Evolutionary conservation across 352 stramenopile species (phyloP).

Genomic region (Pythium myriotylum): DNA sequence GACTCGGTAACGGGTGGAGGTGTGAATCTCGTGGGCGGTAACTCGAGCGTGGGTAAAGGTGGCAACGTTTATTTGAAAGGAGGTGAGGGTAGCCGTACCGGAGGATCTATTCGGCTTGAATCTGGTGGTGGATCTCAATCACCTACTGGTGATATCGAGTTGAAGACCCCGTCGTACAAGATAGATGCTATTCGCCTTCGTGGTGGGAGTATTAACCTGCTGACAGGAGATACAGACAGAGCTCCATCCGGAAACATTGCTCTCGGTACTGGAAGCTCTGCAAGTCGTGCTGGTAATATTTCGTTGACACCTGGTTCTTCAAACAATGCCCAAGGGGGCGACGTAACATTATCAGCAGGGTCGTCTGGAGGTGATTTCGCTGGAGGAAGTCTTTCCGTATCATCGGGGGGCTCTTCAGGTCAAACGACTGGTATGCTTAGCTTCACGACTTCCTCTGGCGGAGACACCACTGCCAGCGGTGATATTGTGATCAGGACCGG

Average conservation of each 20-base stretch:
- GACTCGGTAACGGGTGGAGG: conserved; percentile 74
- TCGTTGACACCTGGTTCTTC: conserved; percentile 46
- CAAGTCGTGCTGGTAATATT: conserved; percentile 42
- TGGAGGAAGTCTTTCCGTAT: conserved; percentile 25
- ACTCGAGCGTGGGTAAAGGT: conserved; percentile 61
- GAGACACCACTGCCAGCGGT: conserved; percentile 36
- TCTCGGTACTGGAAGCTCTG: conserved; percentile 43
- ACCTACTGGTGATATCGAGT: conserved; percentile 49
- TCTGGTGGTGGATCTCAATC: conserved; percentile 45
- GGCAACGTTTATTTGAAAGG: conserved; percentile 54
- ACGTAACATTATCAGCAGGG: conserved; percentile 41
- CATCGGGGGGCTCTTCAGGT: not conserved
- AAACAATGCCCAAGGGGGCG: conserved; percentile 44
- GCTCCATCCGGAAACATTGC: conserved; percentile 42
- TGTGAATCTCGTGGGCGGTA: conserved; percentile 68
- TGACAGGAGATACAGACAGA: conserved; percentile 30
- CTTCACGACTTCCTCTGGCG: not conserved
- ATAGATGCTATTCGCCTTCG: conserved; percentile 32
- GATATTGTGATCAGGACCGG: conserved; percentile 54
- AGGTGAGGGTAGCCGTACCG: conserved; percentile 46
- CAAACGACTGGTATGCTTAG: conserved; percentile 5
- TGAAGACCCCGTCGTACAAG: not conserved
- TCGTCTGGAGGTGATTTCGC: conserved; percentile 27
- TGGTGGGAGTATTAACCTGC: conserved; percentile 37
- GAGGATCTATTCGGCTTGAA: conserved; percentile 49